phyloP scores from a whole-genome alignment of 2,329 filamentous ascomycete genomes.

The Penicillium griseofulvum region DNA sequence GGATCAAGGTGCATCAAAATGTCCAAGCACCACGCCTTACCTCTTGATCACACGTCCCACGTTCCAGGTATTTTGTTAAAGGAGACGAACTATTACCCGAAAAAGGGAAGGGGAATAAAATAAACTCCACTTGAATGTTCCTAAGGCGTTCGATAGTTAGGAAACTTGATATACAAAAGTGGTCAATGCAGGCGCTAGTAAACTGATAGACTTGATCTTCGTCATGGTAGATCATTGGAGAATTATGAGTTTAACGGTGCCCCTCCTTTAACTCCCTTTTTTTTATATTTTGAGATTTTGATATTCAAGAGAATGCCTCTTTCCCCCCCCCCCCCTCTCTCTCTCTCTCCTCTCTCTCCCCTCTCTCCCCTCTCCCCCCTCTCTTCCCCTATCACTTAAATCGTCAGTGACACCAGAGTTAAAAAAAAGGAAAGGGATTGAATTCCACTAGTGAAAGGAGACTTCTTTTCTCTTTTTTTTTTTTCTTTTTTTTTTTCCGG shows the following conservation, averaged over 20 bases:
- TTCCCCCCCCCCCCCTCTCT: too few relatives aligned
- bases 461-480: neutral
- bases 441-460: slow-evolving; percentile 1
- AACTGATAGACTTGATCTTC: slow-evolving; percentile 38
- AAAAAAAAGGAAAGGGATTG: neutral
- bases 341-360: neutral
- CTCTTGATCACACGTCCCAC: slow-evolving; percentile 21
- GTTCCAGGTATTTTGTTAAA: slow-evolving; percentile 10
- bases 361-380: neutral
- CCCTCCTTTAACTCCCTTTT: neutral
- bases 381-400: neutral
- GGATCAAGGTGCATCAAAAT: slow-evolving; percentile 28
- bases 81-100: slow-evolving; percentile 28
- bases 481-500: neutral
- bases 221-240: slow-evolving; percentile 32
- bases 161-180: slow-evolving; percentile 13
- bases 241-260: neutral
- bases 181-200: slow-evolving; percentile 37
- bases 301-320: neutral
- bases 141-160: slow-evolving; percentile 8
- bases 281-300: neutral
- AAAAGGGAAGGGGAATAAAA: slow-evolving; percentile 13
- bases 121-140: neutral
- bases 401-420: neutral
- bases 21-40: slow-evolving; percentile 23